These are phyloP conservation scores for Solanum hybrid DNA, from an alignment of 305 asterid genomes.

Conservation along the genomic window DNA sequence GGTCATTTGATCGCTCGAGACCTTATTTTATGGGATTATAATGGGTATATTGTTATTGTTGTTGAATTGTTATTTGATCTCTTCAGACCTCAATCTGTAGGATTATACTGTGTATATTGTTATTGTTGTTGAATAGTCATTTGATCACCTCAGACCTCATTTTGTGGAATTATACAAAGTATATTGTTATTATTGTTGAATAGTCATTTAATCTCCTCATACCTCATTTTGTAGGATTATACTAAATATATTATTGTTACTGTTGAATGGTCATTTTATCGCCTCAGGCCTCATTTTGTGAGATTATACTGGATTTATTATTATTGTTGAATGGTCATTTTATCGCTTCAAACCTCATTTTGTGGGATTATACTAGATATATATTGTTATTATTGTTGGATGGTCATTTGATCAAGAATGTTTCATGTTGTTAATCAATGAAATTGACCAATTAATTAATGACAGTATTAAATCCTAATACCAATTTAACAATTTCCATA, in stretches of 20 bases:
- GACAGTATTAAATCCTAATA: background rate
- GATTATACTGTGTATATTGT: background rate
- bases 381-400: background rate
- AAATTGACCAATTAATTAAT: background rate
- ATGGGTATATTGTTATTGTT: too few relatives aligned
- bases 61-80: too few relatives aligned
- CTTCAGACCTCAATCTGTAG: background rate
- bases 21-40: too few relatives aligned
- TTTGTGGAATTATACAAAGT: background rate
- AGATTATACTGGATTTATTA: background rate
- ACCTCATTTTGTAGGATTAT: background rate
- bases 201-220: accelerated
- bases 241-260: background rate
- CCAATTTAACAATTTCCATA: background rate
- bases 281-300: background rate
- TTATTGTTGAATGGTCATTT: background rate
- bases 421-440: background rate
- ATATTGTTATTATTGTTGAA: background rate
- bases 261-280: background rate
- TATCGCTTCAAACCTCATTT: accelerated
- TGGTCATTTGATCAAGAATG: background rate
- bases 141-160: background rate
- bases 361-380: background rate
- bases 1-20: background rate
- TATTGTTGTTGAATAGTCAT: background rate